Conservation (phyloP, 495 filamentous ascomycete species). For the Bacidia gigantensis region DNA sequence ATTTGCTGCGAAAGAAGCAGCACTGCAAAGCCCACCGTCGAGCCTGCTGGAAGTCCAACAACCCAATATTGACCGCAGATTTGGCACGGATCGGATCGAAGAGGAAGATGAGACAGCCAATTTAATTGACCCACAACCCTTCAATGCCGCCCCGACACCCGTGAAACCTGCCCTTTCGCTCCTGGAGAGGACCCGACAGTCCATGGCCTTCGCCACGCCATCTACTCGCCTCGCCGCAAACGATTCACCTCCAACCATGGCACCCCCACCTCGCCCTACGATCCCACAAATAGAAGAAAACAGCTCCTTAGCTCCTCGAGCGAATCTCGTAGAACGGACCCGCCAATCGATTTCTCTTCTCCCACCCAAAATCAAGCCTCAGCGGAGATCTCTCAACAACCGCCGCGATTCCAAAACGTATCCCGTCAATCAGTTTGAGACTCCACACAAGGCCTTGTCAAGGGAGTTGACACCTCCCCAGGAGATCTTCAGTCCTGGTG, state of each 20-base stretch:
- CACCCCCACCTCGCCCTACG: slow-evolving; percentile 2
- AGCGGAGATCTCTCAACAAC: slow-evolving; percentile 27
- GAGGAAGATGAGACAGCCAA: slow-evolving; percentile 21
- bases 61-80: no score
- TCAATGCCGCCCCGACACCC: slow-evolving; percentile 25
- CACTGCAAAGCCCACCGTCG: no score
- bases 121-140: slow-evolving; percentile 23
- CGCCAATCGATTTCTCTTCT: slow-evolving; percentile 64
- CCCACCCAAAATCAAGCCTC: slow-evolving; percentile 20
- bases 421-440: slow-evolving; percentile 49
- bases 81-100: neutral
- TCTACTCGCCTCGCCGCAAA: slow-evolving; percentile 1
- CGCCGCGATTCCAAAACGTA: slow-evolving; percentile 40
- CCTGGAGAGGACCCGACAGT: slow-evolving; percentile 29
- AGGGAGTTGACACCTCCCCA: slow-evolving; percentile 22
- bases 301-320: slow-evolving; percentile 12
- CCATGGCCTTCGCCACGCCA: slow-evolving; percentile 24
- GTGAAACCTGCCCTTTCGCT: slow-evolving; percentile 26
- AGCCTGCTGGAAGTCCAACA: no score
- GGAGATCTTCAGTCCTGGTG: slow-evolving; percentile 49
- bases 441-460: slow-evolving; percentile 28
- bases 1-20: no score
- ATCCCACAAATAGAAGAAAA: neutral
- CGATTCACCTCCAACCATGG: slow-evolving; percentile 12
- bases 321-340: slow-evolving; percentile 54